Evolutionary conservation across 228 moss, liverwort and hornwort species (phyloP).

Genomic region (Sphagnum fallax): DNA sequence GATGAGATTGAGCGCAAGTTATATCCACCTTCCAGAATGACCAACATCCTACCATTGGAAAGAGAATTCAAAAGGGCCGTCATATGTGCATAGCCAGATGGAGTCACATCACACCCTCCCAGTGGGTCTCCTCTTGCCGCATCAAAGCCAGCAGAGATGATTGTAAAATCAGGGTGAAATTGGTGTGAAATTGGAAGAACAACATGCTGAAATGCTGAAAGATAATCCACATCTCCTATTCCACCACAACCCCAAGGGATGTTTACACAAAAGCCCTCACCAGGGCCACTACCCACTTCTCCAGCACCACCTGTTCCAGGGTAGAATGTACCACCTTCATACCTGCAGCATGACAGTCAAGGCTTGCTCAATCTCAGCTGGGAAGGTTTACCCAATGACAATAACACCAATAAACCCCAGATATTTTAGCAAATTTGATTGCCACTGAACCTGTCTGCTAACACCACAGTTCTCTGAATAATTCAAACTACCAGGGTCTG

Average conservation of each 20-base stretch:
- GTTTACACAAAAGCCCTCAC: conserved; percentile 80
- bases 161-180: conserved; percentile 74
- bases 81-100: conserved; percentile 84
- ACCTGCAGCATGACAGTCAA: conserved; percentile 45
- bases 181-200: conserved; percentile 85
- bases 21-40: conserved; percentile 93
- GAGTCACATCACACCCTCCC: conserved; percentile 88
- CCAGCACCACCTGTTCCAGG: conserved; percentile 79
- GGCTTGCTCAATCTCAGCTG: not conserved
- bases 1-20: conserved; percentile 95
- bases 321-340: conserved; percentile 76
- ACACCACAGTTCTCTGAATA: too few species aligned
- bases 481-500: too few species aligned
- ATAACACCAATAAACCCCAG: too few species aligned
- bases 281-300: conserved; percentile 72
- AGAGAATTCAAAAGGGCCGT: conserved; percentile 65
- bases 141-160: conserved; percentile 96
- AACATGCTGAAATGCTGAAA: conserved; percentile 76
- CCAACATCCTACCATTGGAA: conserved; percentile 68
- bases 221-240: conserved; percentile 80
- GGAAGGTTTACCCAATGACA: not conserved
- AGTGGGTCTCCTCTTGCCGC: conserved; percentile 93
- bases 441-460: too few species aligned
- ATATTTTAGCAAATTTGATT: too few species aligned
- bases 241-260: conserved; percentile 85